Evolutionary conservation across 257 asterid genomes (phyloP).

Genomic region (Avicennia marina): DNA sequence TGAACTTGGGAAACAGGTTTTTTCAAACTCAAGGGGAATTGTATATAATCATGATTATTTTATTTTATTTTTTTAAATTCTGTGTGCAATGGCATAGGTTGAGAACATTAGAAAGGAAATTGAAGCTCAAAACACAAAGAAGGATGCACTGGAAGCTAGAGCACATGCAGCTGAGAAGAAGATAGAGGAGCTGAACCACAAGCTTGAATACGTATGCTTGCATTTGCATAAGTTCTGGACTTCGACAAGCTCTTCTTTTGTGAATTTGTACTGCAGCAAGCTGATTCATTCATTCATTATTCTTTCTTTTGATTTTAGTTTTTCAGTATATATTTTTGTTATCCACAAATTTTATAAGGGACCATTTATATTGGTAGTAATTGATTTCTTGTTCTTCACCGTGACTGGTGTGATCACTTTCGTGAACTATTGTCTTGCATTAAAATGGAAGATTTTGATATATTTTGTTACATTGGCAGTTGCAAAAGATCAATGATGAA

Average conservation of each 20-base stretch:
- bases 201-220: conserved; percentile 38
- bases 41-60: background rate
- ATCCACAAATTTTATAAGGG: background rate
- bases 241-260: background rate
- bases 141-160: conserved; percentile 23
- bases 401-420: background rate
- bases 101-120: conserved; percentile 33
- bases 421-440: background rate
- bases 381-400: background rate
- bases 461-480: conserved; percentile 24
- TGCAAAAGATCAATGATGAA: conserved; percentile 32
- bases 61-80: background rate
- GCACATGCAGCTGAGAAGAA: conserved; percentile 32
- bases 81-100: conserved; percentile 24
- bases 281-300: background rate
- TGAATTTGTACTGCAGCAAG: background rate
- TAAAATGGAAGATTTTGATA: background rate
- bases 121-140: conserved; percentile 35
- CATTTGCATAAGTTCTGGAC: background rate
- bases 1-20: conserved; percentile 42
- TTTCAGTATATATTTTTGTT: background rate
- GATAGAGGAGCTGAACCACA: conserved; percentile 31
- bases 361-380: background rate
- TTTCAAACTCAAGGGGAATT: background rate
- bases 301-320: background rate